A percentile compares a stretch with the other conserved stretches of the same genome.
These are phyloP conservation scores for Paramecium primaurelia DNA, from an alignment of 73 alveolate species.

Conservation along the genomic window DNA sequence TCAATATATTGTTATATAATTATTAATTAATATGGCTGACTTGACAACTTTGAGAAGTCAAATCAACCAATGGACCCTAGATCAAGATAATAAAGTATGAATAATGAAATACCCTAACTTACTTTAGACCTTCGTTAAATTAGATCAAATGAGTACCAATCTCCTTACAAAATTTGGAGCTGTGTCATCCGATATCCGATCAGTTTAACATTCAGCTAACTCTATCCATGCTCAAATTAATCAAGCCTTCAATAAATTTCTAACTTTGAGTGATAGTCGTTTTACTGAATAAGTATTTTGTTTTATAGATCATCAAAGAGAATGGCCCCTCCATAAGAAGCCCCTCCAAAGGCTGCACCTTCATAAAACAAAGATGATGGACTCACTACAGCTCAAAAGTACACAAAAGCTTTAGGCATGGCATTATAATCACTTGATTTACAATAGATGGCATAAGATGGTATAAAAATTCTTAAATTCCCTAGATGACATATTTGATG, in stretches of 20 bases:
- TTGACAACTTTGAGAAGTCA: constrained; percentile 27
- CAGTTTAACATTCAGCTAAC: constrained; percentile 10
- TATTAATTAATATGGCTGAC: constrained; percentile 7
- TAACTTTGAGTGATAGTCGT: neutral
- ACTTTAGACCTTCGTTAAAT: neutral
- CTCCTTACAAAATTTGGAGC: constrained; percentile 39
- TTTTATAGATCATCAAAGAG: neutral
- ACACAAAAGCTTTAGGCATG: neutral
- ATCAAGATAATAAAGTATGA: constrained; percentile 31
- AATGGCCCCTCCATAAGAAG: constrained; percentile 35
- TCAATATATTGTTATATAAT: neutral
- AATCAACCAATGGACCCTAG: constrained; percentile 32
- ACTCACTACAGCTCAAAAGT: neutral
- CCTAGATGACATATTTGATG: constrained; percentile 47
- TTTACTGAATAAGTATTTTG: constrained; percentile 24
- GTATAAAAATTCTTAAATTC: neutral
- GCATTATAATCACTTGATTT: neutral
- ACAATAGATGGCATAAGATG: constrained; percentile 27
- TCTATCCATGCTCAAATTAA: constrained; percentile 10
- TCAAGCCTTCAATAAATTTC: neutral
- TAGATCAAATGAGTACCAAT: constrained; percentile 37
- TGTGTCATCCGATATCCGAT: constrained; percentile 24
- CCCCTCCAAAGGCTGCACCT: neutral
- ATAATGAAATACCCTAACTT: neutral
- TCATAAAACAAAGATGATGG: constrained; percentile 1